Base-by-base conservation (phyloP, 371 early-diverging fungal genomes). In the Thermomucor indicae-seudaticae region DNA sequence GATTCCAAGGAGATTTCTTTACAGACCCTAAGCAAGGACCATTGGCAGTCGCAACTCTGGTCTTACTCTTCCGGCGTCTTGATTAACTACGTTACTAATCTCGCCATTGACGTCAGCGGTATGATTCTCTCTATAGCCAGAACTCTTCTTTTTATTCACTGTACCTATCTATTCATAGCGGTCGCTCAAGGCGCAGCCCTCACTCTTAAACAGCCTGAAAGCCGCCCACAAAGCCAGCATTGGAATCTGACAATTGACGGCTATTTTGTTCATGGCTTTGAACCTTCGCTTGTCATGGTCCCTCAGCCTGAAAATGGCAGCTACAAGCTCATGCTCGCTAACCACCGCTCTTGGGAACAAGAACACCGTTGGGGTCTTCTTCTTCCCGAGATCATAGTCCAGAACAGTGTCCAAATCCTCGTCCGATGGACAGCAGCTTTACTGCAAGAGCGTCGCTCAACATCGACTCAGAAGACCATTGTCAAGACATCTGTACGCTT, bases 31-130 rank as follows among this genome's bases (percentile, higher is more conserved):
- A 57, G 62, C 40, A 60, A 54, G 20, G 53, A 65, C 31, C 31
- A 65, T 14, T 74, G 75, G 75, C 66, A 63, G 34, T 7, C 39
- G 4, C 81, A 80, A 49, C 70, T 80, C 10, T 80, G 81, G 81
- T 51, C 72, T 4, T 75, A 65, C 51, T 49, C 64, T 31, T 57
- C 70, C 37, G 81, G 81, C 8, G 65, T 61, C 53, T 48, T 80
- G 35, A 62, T 75, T 32, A 80, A 77, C 53, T 78, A 75, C 53
- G 65, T 62, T 29, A 72, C 70, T 44, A 69, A 73, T 25, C 60
- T 73, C 38, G 70, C 64, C 0, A 57, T 80, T 40, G 60, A 65
- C 44, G 60, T 68, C 14, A 57, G 46, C 22, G 43, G 73, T 69
- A 72, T 53, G 57, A 17, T 37, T n/a, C n/a, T n/a, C n/a, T n/a